Evolutionary conservation across 345 rosid genomes (phyloP), one percentile per base, ranked within the genome.

Genomic region (Rhodamnia rubescens): DNA sequence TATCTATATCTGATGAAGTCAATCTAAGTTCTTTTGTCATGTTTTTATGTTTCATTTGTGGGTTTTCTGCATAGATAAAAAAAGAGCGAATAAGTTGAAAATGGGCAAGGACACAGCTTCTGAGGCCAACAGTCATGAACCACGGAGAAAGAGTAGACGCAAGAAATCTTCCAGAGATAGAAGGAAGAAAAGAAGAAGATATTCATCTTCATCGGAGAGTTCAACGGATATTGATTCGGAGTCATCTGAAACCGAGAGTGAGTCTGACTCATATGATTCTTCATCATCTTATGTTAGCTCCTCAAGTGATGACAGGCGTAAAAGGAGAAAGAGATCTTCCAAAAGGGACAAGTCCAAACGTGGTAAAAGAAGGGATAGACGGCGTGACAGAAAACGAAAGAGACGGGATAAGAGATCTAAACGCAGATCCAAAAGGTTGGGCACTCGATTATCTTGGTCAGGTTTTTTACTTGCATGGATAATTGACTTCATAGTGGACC

Each of bases 301-400:
- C 87, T 96, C 99, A 58, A 96, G 99, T 88, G 96, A 94, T 88
- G 99, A 96, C 74, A 93, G 94, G 84, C 94, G 86, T n/a, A 94
- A 87, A 88, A 96, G 92, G 92, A 94, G 97, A 86, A 96, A 92
- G 90, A 94, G 92, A 90, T 90, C 93, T 86, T 95, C 95, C 54
- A 97, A 90, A 88, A 91, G 90, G 86, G 99, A 93, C 51, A 96
- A 92, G 88, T 86, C 92, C 88, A 94, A 88, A 82, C 96, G 94
- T 88, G 90, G 92, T 64, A 96, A 93, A 82, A 92, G 89, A 88
- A 92, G 96, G 88, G 98, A 97, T 58, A 96, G 87, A 86, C 92
- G 94, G 16, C 98, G 92, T 85, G 99, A 95, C 22, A 92, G 90
- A 89, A 97, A 91, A 90, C 92, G 93, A 49, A 96, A 87, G 89